These are phyloP conservation scores for Sporodiniella umbellata DNA, from an alignment of 371 early-diverging fungal genomes.

Conservation along the genomic window DNA sequence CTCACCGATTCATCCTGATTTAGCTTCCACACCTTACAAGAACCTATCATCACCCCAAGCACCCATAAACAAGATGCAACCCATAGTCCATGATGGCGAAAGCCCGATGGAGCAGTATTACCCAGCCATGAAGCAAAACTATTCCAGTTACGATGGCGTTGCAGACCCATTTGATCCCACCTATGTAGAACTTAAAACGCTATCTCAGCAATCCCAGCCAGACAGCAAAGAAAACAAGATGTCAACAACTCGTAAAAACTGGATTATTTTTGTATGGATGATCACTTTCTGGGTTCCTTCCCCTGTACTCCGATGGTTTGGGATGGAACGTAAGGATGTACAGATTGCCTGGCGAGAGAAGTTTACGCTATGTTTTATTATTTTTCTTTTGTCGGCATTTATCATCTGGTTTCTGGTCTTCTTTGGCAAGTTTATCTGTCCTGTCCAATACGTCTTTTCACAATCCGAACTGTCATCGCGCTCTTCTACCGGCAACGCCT, in stretches of 20 bases:
- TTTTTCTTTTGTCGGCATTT: constrained; percentile 70
- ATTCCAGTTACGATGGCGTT: constrained; percentile 22
- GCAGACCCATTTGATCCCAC: background rate
- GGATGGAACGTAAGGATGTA: constrained; percentile 75
- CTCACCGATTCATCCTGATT: constrained; percentile 17
- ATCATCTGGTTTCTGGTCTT: constrained; percentile 88
- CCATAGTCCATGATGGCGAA: constrained; percentile 12
- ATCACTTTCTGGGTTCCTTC: constrained; percentile 88
- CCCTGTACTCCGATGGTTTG: constrained; percentile 61
- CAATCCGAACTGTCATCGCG: constrained; percentile 33
- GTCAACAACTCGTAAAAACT: constrained; percentile 52
- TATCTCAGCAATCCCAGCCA: background rate
- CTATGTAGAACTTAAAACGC: background rate
- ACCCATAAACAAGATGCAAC: background rate
- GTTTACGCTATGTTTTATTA: constrained; percentile 82
- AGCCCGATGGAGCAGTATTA: constrained; percentile 15
- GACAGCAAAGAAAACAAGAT: constrained; percentile 15
- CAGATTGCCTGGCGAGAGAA: constrained; percentile 96
- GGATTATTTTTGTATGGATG: constrained; percentile 80
- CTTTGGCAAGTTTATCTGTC: constrained; percentile 83
- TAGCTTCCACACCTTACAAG: constrained; percentile 21
- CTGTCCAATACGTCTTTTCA: constrained; percentile 65
- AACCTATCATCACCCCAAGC: background rate
- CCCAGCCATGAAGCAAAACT: constrained; percentile 5
- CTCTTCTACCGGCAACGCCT: constrained; percentile 33